phyloP scores from a whole-genome alignment of 2,329 filamentous ascomycete species.

The Pyricularia sp. region DNA sequence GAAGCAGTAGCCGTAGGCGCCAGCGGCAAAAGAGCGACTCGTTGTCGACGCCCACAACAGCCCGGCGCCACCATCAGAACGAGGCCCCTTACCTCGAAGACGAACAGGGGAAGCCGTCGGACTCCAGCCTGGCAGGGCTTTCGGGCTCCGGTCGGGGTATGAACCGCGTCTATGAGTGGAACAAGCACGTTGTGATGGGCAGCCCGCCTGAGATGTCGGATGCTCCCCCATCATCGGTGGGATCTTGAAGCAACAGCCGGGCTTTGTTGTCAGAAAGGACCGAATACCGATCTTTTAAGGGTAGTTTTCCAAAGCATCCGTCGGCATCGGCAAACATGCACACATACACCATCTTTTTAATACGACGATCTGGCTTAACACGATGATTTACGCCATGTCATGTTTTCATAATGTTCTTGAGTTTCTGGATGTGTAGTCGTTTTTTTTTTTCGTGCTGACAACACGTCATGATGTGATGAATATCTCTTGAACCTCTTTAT shows the following conservation, averaged over 20 bases:
- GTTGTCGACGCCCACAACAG: background rate
- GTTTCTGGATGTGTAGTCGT: background rate
- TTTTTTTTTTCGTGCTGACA: background rate
- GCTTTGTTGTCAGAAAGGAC: background rate
- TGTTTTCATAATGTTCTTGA: background rate
- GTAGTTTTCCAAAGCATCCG: background rate
- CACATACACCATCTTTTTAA: background rate
- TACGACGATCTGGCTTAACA: background rate
- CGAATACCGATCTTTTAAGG: background rate
- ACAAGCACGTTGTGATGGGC: slow-evolving; percentile 31
- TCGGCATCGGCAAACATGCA: background rate
- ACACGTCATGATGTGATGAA: background rate
- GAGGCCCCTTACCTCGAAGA: slow-evolving; percentile 1
- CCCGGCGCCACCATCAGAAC: background rate
- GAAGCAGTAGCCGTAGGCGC: background rate
- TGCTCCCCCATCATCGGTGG: background rate
- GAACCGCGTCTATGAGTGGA: slow-evolving; percentile 36
- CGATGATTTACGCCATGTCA: background rate
- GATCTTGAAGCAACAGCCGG: background rate
- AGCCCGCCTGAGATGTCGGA: slow-evolving; percentile 11
- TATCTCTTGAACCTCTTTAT: background rate
- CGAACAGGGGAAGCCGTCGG: background rate
- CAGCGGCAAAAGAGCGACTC: background rate
- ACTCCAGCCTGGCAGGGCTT: slow-evolving; percentile 27
- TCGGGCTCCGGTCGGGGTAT: slow-evolving; percentile 29